These are phyloP conservation scores for Bryoerythrophyllum caledonicum DNA, from an alignment of 225 moss, liverwort and hornwort genomes.

Conservation along the genomic window DNA sequence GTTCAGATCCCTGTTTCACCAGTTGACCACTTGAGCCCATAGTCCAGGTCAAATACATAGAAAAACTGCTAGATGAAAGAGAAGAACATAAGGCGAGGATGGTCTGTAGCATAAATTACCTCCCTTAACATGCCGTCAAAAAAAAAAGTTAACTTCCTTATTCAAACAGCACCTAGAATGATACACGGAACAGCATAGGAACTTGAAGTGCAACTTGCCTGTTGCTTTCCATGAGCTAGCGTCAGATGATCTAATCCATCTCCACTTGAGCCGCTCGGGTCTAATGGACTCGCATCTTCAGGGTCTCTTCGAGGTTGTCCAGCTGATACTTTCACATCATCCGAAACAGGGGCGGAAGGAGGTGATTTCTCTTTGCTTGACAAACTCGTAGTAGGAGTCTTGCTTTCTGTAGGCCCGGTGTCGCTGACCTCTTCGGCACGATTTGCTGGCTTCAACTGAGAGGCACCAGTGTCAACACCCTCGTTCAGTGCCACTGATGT, in stretches of 20 bases:
- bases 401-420: constrained; percentile 11
- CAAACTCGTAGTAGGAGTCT: constrained; percentile 14
- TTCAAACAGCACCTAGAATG: constrained; percentile 16
- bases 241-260: constrained; percentile 25
- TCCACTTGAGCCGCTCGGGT: constrained; percentile 8
- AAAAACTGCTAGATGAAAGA: constrained; percentile 39
- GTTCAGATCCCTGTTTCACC: constrained; percentile 49
- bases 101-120: constrained; percentile 19
- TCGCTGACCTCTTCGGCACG: constrained; percentile 29
- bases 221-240: constrained; percentile 25
- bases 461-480: constrained; percentile 42
- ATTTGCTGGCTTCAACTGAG: constrained; percentile 29
- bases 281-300: constrained; percentile 30
- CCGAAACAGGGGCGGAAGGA: constrained; percentile 27
- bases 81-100: constrained; percentile 23
- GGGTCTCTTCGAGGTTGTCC: constrained; percentile 22
- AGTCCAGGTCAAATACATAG: constrained; percentile 41
- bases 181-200: neutral
- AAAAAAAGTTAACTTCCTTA: constrained; percentile 8
- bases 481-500: constrained; percentile 37
- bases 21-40: constrained; percentile 51
- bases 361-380: constrained; percentile 20
- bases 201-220: constrained; percentile 39
- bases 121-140: constrained; percentile 10
- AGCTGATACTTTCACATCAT: constrained; percentile 19